Conservation (phyloP, 257 asterid species). For the Capsicum chinense region DNA sequence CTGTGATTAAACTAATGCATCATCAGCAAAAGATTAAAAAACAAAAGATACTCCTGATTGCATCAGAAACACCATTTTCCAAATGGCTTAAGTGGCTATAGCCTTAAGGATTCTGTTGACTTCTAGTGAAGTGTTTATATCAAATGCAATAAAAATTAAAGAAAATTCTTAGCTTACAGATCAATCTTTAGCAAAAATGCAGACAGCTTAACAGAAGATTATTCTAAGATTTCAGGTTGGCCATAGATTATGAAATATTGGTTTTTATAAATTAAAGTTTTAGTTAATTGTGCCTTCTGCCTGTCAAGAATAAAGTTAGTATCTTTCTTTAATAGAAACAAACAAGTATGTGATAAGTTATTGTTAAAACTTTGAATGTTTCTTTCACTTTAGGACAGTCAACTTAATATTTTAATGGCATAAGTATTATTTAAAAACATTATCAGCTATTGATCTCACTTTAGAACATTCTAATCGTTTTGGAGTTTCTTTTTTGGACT, state of each 20-base stretch:
- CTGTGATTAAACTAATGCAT: constrained; percentile 12
- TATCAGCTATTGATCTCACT: constrained; percentile 3
- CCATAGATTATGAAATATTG: not conserved
- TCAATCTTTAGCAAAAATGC: constrained; percentile 4
- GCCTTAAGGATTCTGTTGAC: not conserved
- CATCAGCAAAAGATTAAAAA: not conserved
- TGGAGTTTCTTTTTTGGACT: constrained; percentile 2
- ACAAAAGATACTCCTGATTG: not conserved
- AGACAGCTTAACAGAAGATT: constrained; percentile 23
- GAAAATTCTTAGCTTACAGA: not conserved
- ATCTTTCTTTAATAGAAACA: not conserved
- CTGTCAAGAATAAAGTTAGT: constrained; percentile 10
- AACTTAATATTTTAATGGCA: constrained; percentile 21
- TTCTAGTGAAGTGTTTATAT: not conserved
- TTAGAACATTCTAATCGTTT: constrained; percentile 20
- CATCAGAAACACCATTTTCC: constrained; percentile 21
- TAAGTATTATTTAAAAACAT: not conserved
- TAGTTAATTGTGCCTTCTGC: not conserved
- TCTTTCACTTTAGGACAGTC: constrained; percentile 12
- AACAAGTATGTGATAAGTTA: not conserved
- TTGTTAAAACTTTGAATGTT: not conserved
- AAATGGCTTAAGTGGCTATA: not conserved
- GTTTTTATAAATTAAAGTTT: not conserved
- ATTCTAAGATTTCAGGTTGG: constrained; percentile 1
- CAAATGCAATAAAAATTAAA: not conserved